phyloP scores from a whole-genome alignment of 2,329 filamentous ascomycete genomes.

The Endocalyx cinctus region DNA sequence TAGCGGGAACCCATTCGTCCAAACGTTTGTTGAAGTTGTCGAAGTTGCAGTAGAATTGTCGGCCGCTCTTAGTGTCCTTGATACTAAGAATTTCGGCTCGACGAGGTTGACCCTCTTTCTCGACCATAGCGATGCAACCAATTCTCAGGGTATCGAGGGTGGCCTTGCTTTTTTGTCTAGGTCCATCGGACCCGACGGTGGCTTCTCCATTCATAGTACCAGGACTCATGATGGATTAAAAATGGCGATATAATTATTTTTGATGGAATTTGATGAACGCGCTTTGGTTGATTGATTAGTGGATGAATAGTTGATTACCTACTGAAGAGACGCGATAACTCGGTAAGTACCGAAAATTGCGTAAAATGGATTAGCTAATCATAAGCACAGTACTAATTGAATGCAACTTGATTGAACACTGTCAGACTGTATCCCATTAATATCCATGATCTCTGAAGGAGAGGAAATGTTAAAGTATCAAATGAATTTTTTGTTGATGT shows the following conservation, averaged over 20 bases:
- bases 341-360: no score
- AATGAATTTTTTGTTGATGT: no score
- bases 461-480: no score
- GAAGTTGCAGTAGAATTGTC: constrained; percentile 94
- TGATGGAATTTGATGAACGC: constrained; percentile 29
- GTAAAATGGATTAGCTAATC: no score
- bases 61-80: constrained; percentile 79
- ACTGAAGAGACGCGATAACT: constrained; percentile 2
- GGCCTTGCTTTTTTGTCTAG: constrained; percentile 70
- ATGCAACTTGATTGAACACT: no score
- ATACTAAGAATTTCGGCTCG: constrained; percentile 97
- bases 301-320: constrained; percentile 3
- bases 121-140: constrained; percentile 58
- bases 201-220: constrained; percentile 46
- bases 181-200: constrained; percentile 52
- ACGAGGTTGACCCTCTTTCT: constrained; percentile 74
- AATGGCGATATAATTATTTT: constrained; percentile 17
- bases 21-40: constrained; percentile 92
- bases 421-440: no score
- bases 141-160: constrained; percentile 73
- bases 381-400: no score
- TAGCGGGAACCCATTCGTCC: constrained; percentile 81
- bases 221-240: constrained; percentile 49
- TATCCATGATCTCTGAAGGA: no score
- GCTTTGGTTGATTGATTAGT: not conserved